Conservation (phyloP, 2,329 filamentous ascomycete genomes). For the Helicocarpus griseus region DNA sequence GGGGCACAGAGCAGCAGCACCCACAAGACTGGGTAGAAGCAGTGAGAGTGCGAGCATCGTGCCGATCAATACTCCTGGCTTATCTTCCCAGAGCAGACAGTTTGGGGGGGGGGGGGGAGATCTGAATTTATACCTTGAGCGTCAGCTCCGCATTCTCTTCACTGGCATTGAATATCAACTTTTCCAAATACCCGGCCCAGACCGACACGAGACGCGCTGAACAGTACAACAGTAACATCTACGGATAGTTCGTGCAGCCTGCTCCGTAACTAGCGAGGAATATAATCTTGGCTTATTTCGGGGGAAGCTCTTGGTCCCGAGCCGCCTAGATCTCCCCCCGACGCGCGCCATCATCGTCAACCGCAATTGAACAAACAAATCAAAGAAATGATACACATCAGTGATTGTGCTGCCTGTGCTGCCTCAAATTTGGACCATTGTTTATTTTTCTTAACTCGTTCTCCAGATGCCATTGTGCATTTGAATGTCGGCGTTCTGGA, state of each 20-base stretch:
- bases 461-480: too few species aligned
- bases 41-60: neutral
- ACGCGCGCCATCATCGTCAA: too few species aligned
- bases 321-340: too few species aligned
- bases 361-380: too few species aligned
- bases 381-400: too few species aligned
- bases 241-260: neutral
- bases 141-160: neutral
- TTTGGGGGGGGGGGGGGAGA: neutral
- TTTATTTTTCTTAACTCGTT: too few species aligned
- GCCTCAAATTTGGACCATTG: too few species aligned
- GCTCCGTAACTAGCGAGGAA: too few species aligned
- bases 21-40: neutral
- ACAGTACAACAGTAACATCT: slow-evolving; percentile 1
- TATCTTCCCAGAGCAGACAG: neutral
- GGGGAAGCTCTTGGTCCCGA: neutral
- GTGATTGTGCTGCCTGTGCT: too few species aligned
- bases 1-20: neutral
- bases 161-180: neutral
- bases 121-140: neutral
- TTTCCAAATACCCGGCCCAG: neutral
- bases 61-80: neutral
- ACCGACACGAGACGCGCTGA: neutral
- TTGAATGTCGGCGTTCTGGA: too few species aligned
- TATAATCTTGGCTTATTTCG: neutral